These are phyloP conservation scores for Miscanthus lutarioriparius DNA, from an alignment of 176 grass and related monocot species.

Conservation along the genomic window DNA sequence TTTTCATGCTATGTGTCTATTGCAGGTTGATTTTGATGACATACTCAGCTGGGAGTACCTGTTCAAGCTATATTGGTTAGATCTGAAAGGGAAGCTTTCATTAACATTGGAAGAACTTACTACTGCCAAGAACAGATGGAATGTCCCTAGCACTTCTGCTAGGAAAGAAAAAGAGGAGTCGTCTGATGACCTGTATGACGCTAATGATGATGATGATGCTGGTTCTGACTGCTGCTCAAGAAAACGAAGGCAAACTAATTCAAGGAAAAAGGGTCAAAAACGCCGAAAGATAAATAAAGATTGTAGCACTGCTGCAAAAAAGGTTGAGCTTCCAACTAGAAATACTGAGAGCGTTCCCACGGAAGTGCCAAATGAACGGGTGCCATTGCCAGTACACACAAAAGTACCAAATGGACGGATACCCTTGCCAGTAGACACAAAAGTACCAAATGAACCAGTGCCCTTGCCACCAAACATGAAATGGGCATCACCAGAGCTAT, in stretches of 20 bases:
- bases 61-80: conserved; percentile 94
- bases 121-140: conserved; percentile 76
- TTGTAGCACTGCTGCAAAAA: conserved; percentile 39
- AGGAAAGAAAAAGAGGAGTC: conserved; percentile 75
- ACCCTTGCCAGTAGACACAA: conserved; percentile 31
- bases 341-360: conserved; percentile 29
- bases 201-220: conserved; percentile 71
- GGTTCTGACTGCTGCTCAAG: conserved; percentile 72
- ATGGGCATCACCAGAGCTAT: conserved; percentile 85
- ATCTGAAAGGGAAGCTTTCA: conserved; percentile 75
- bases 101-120: conserved; percentile 90
- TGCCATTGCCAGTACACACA: conserved; percentile 26
- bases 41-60: conserved; percentile 92
- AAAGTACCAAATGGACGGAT: conserved; percentile 49
- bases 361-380: conserved; percentile 50
- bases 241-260: conserved; percentile 48
- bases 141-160: conserved; percentile 45
- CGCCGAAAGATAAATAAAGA: conserved; percentile 35
- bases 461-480: conserved; percentile 38
- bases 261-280: conserved; percentile 65
- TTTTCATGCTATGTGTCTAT: conserved; percentile 26
- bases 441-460: conserved; percentile 43
- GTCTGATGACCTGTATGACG: conserved; percentile 83
- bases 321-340: conserved; percentile 23
- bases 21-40: conserved; percentile 98